These are phyloP conservation scores for Alternaria infectoria DNA, from an alignment of 2,329 filamentous ascomycete species.

Conservation along the genomic window DNA sequence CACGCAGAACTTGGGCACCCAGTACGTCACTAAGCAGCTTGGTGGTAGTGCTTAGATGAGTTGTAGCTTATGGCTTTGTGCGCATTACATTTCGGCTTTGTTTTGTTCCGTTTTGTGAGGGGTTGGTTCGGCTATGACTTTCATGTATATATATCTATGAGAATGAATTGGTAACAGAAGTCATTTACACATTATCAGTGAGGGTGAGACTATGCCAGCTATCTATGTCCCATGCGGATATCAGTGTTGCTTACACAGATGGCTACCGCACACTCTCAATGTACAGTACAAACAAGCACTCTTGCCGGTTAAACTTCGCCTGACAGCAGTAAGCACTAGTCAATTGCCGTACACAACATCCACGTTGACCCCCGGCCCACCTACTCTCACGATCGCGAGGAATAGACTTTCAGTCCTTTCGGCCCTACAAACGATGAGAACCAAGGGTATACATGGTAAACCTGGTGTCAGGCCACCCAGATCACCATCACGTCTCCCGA, in stretches of 20 bases:
- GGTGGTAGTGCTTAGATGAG: neutral
- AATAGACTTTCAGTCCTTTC: neutral
- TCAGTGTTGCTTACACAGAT: too few species aligned
- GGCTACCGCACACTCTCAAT: neutral
- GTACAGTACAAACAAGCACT: neutral
- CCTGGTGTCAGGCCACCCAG: neutral
- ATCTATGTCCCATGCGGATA: too few species aligned
- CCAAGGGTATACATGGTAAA: neutral
- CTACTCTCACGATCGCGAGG: neutral
- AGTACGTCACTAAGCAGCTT: neutral
- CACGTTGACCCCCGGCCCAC: neutral
- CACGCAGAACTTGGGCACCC: slow-evolving; percentile 36
- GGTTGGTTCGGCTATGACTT: neutral
- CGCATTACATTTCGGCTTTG: slow-evolving; percentile 2
- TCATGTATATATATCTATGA: neutral
- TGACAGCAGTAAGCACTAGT: neutral
- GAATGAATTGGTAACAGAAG: neutral
- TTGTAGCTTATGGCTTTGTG: neutral
- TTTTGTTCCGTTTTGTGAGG: neutral
- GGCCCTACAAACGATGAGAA: neutral
- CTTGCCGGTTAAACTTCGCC: neutral
- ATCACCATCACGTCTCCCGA: neutral
- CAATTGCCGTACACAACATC: neutral
- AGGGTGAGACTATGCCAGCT: neutral
- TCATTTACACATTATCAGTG: accelerated